Percentiles rank a stretch among this genome's conserved stretches.
These are phyloP conservation scores for Clitopilus hobsonii DNA, from an alignment of 768 basidiomycete genomes.

Conservation along the genomic window DNA sequence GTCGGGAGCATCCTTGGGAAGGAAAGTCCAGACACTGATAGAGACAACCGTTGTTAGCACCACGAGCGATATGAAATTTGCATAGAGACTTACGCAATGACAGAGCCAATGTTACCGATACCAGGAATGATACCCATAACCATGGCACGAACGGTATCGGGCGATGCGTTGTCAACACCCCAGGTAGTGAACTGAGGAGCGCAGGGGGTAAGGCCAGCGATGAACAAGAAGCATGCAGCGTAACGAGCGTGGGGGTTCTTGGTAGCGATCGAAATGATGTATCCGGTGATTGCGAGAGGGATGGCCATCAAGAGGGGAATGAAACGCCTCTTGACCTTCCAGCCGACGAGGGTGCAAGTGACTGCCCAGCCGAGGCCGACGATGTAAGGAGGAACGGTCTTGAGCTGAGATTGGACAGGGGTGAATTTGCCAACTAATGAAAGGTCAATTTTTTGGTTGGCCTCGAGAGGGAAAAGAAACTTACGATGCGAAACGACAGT, in stretches of 20 bases:
- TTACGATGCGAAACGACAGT: conserved; percentile 35
- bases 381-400: conserved; percentile 37
- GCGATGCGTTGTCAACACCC: conserved; percentile 40
- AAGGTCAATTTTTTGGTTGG: neutral
- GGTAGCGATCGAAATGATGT: conserved; percentile 33
- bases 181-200: conserved; percentile 35
- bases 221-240: conserved; percentile 36
- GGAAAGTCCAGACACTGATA: conserved; percentile 37
- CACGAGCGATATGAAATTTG: neutral
- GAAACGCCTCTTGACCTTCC: conserved; percentile 25
- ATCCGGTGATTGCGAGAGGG: conserved; percentile 29
- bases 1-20: conserved; percentile 34
- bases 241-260: conserved; percentile 33
- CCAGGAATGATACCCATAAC: conserved; percentile 35
- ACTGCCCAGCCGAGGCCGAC: conserved; percentile 31
- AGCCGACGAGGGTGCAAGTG: conserved; percentile 23
- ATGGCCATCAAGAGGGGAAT: conserved; percentile 28
- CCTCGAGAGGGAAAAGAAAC: conserved; percentile 8
- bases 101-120: conserved; percentile 33
- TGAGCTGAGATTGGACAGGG: conserved; percentile 34
- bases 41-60: too few relatives aligned
- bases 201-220: conserved; percentile 28
- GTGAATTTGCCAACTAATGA: conserved; percentile 3
- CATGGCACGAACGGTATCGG: conserved; percentile 38
- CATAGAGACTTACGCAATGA: conserved; percentile 30